Percentiles rank a stretch among this genome's conserved stretches.
Conservation (phyloP, 2,329 filamentous ascomycete species). For the Aspergillus neoniger region DNA sequence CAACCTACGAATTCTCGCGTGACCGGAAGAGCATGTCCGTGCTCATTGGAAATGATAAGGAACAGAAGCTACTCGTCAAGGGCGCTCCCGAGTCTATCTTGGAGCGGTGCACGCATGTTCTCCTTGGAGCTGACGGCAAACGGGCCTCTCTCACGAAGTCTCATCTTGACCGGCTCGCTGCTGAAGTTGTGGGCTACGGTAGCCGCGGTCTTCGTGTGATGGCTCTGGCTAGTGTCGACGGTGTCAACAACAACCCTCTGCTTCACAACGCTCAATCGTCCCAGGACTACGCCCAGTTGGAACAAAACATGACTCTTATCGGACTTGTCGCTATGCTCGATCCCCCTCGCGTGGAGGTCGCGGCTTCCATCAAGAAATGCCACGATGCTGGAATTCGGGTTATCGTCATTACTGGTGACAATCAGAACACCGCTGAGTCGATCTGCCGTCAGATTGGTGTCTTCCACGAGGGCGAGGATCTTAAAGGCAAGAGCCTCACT, state of each 20-base stretch:
- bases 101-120: conserved; percentile 81
- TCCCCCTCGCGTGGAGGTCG: conserved; percentile 89
- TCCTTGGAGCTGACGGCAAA: conserved; percentile 77
- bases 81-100: conserved; percentile 93
- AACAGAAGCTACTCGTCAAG: conserved; percentile 88
- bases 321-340: conserved; percentile 96
- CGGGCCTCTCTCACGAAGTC: conserved; percentile 71
- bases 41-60: conserved; percentile 68
- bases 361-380: conserved; percentile 82
- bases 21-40: conserved; percentile 99
- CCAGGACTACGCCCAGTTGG: conserved; percentile 78
- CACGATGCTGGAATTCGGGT: conserved; percentile 92
- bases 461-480: conserved; percentile 77
- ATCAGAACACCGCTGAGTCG: conserved; percentile 94
- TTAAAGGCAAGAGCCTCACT: conserved; percentile 90
- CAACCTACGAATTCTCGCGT: conserved; percentile 94
- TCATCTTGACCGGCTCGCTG: conserved; percentile 68
- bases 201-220: conserved; percentile 93
- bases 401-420: conserved; percentile 97
- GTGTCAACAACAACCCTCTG: conserved; percentile 70
- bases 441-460: conserved; percentile 97
- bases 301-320: conserved; percentile 91
- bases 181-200: conserved; percentile 85
- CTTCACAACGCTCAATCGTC: conserved; percentile 76
- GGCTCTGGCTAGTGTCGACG: conserved; percentile 81